phyloP scores from a whole-genome alignment of 306 rosid genomes.

The Carpinus fangiana region DNA sequence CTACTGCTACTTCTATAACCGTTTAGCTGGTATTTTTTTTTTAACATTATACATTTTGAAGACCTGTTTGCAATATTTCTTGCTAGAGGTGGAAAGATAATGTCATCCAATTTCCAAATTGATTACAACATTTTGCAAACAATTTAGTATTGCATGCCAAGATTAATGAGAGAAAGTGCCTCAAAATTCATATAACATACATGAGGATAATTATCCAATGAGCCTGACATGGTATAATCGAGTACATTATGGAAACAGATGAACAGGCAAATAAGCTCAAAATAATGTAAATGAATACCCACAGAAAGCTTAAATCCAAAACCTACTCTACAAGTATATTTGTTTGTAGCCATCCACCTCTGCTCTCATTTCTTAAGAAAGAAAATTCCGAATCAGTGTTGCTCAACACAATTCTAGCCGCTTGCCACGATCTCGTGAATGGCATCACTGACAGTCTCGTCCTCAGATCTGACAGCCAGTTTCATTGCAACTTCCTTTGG shows the following conservation, averaged over 20 bases:
- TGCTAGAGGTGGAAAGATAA: not conserved
- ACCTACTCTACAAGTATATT: constrained; percentile 47
- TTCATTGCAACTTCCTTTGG: constrained; percentile 94
- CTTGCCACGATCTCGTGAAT: constrained; percentile 91
- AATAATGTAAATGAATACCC: constrained; percentile 28
- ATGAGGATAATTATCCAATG: constrained; percentile 28
- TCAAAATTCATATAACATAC: constrained; percentile 56
- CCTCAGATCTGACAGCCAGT: constrained; percentile 82
- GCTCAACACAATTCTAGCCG: constrained; percentile 54
- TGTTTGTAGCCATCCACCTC: constrained; percentile 34
- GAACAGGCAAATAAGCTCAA: constrained; percentile 25
- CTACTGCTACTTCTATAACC: no score
- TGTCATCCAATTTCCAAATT: not conserved
- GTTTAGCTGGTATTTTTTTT: no score
- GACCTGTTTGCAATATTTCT: not conserved
- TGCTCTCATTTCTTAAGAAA: constrained; percentile 23
- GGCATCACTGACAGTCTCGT: constrained; percentile 69
- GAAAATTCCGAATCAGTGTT: constrained; percentile 27
- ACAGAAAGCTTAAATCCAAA: constrained; percentile 6
- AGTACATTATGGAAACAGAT: constrained; percentile 21
- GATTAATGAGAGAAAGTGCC: constrained; percentile 21
- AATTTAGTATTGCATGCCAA: not conserved
- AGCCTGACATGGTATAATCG: constrained; percentile 17
- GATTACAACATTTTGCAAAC: not conserved
- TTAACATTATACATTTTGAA: no score